Evolutionary conservation across 2,329 filamentous ascomycete species (phyloP).

Genomic region (Cladosporium velox): DNA sequence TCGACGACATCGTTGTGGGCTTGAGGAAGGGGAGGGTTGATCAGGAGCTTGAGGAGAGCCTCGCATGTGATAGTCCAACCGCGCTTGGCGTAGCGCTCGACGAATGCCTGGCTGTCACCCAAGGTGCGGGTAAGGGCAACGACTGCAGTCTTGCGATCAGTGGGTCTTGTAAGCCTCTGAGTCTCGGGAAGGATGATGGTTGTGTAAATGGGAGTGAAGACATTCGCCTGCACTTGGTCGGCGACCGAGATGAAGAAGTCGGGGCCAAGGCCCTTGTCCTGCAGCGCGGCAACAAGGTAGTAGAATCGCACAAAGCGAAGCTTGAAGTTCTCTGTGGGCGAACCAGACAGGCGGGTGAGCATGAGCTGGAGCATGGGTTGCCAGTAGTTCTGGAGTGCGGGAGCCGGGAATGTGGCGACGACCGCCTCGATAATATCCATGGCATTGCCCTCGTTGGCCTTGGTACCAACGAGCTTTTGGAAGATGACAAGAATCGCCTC

Average conservation of each 20-base stretch:
- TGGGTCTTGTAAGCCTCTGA: slow-evolving; percentile 79
- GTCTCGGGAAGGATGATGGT: slow-evolving; percentile 85
- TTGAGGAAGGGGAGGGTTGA: slow-evolving; percentile 76
- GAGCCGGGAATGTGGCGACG: slow-evolving; percentile 71
- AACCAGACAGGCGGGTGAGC: slow-evolving; percentile 70
- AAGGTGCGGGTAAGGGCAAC: slow-evolving; percentile 92
- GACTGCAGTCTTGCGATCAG: slow-evolving; percentile 91
- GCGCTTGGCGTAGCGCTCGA: slow-evolving; percentile 68
- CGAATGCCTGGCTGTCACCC: slow-evolving; percentile 81
- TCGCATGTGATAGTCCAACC: slow-evolving; percentile 91
- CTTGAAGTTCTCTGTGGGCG: slow-evolving; percentile 80
- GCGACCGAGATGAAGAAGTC: slow-evolving; percentile 88
- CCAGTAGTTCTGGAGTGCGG: slow-evolving; percentile 76
- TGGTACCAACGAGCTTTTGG: slow-evolving; percentile 80
- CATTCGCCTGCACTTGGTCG: slow-evolving; percentile 74
- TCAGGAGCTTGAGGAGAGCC: slow-evolving; percentile 82
- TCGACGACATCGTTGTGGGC: slow-evolving; percentile 70
- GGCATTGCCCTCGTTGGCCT: slow-evolving; percentile 79
- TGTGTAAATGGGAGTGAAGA: slow-evolving; percentile 85
- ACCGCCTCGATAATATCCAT: slow-evolving; percentile 89
- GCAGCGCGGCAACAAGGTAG: slow-evolving; percentile 79
- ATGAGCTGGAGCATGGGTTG: slow-evolving; percentile 77
- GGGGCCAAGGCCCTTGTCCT: slow-evolving; percentile 79
- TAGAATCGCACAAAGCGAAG: slow-evolving; percentile 91
- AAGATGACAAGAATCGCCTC: slow-evolving; percentile 93